phyloP scores from a whole-genome alignment of 2,329 filamentous ascomycete genomes.

The Madurella mycetomatis region DNA sequence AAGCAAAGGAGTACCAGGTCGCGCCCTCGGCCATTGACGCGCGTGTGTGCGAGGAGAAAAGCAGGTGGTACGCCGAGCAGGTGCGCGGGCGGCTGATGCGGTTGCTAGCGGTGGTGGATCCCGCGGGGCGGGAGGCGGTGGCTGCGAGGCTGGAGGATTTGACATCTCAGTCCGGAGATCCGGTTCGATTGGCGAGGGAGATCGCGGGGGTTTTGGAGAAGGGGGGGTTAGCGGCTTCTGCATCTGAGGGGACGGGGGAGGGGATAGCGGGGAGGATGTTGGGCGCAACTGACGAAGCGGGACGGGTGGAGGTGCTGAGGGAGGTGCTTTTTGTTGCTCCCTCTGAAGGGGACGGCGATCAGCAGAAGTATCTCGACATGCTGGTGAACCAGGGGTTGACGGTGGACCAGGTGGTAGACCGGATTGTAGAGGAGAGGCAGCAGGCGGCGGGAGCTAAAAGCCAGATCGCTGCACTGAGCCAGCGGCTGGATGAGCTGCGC shows the following conservation, averaged over 20 bases:
- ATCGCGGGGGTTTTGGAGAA: conserved; percentile 19
- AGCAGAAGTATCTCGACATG: conserved; percentile 26
- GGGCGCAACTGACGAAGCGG: conserved; percentile 16
- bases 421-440: conserved; percentile 24
- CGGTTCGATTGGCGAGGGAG: conserved; percentile 10
- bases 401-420: conserved; percentile 27
- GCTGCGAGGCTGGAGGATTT: conserved; percentile 23
- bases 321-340: no score
- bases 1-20: conserved; percentile 41
- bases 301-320: conserved; percentile 17
- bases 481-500: conserved; percentile 28
- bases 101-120: conserved; percentile 24
- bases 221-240: conserved; percentile 17
- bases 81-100: conserved; percentile 21
- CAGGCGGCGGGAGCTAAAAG: conserved; percentile 20
- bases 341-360: not conserved
- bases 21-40: conserved; percentile 45
- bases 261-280: conserved; percentile 15
- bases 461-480: conserved; percentile 28
- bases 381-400: conserved; percentile 20
- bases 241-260: not conserved
- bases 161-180: conserved; percentile 1
- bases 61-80: conserved; percentile 47
- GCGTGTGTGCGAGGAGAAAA: conserved; percentile 48
- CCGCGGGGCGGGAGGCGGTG: conserved; percentile 10